Conservation (phyloP, 2,329 filamentous ascomycete species). For the Aspergillus arachidicola region DNA sequence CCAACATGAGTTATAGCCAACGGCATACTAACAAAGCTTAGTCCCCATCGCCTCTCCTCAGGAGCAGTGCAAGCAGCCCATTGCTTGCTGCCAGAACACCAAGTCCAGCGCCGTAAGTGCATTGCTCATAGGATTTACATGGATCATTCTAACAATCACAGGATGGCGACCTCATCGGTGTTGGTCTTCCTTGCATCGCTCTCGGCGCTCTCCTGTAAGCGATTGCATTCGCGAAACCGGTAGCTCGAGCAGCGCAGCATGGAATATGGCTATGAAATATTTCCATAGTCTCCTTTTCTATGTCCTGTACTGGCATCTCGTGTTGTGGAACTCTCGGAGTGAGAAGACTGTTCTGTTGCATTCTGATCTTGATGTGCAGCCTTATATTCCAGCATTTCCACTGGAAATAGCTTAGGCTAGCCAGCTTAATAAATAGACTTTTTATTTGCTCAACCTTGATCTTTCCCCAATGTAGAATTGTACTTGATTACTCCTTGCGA, state of each 20-base stretch:
- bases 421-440: not conserved
- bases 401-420: not conserved
- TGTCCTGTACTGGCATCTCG: slow-evolving; percentile 31
- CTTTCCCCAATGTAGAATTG: not conserved
- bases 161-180: slow-evolving; percentile 37
- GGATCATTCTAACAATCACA: slow-evolving; percentile 9
- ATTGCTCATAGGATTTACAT: too few relatives aligned
- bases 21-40: slow-evolving; percentile 16
- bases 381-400: fast-evolving
- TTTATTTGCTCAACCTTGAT: not conserved
- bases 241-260: slow-evolving; percentile 10
- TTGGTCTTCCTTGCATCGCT: slow-evolving; percentile 43
- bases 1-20: not conserved
- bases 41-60: slow-evolving; percentile 36
- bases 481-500: too few relatives aligned
- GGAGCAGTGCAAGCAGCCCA: slow-evolving; percentile 45
- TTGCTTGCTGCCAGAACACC: slow-evolving; percentile 44
- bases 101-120: slow-evolving; percentile 32
- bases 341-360: slow-evolving; percentile 32
- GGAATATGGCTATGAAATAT: slow-evolving; percentile 19
- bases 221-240: not conserved
- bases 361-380: not conserved
- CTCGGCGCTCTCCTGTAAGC: slow-evolving; percentile 43
- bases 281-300: not conserved
- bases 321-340: slow-evolving; percentile 33